A percentile compares a stretch with the other conserved stretches of the same genome.
phyloP scores from a whole-genome alignment of 1,284 basidiomycete genomes.

The Rhizopogon hawkerae region DNA sequence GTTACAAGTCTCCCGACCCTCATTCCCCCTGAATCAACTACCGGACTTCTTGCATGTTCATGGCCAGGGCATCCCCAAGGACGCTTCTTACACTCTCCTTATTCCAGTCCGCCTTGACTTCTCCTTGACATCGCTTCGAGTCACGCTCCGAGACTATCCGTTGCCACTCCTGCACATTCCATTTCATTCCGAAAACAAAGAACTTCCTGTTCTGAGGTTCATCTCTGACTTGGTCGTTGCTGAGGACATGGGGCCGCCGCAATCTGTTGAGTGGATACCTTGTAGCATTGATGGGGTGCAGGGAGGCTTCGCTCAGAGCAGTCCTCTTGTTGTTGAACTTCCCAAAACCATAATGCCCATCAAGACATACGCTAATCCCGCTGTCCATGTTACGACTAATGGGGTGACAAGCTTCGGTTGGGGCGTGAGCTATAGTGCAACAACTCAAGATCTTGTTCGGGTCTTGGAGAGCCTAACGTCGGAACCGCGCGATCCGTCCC shows the following conservation, averaged over 20 bases:
- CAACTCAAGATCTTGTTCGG: constrained; percentile 81
- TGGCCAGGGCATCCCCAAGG: constrained; percentile 62
- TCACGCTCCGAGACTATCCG: constrained; percentile 77
- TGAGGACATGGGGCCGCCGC: constrained; percentile 75
- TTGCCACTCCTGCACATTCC: constrained; percentile 61
- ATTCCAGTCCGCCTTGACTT: constrained; percentile 78
- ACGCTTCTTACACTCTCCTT: constrained; percentile 73
- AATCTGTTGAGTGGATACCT: constrained; percentile 68
- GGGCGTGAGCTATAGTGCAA: constrained; percentile 85
- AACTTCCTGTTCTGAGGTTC: constrained; percentile 51
- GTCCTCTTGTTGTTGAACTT: constrained; percentile 57
- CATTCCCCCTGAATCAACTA: constrained; percentile 51
- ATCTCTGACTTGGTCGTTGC: constrained; percentile 80
- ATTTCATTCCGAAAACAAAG: constrained; percentile 26
- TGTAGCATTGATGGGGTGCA: constrained; percentile 54
- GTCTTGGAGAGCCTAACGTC: constrained; percentile 79
- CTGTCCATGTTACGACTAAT: constrained; percentile 58
- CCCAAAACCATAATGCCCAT: constrained; percentile 95
- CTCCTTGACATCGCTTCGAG: constrained; percentile 53
- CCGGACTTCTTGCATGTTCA: constrained; percentile 65
- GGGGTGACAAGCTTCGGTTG: constrained; percentile 75
- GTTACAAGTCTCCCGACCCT: constrained; percentile 55
- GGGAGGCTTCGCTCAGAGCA: constrained; percentile 45
- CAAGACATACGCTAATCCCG: constrained; percentile 83
- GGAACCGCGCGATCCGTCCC: constrained; percentile 80